Percentiles rank a stretch among this genome's conserved stretches.
Evolutionary conservation across 2,329 filamentous ascomycete genomes (phyloP).

Genomic region (Neocatenulostroma microsporum): DNA sequence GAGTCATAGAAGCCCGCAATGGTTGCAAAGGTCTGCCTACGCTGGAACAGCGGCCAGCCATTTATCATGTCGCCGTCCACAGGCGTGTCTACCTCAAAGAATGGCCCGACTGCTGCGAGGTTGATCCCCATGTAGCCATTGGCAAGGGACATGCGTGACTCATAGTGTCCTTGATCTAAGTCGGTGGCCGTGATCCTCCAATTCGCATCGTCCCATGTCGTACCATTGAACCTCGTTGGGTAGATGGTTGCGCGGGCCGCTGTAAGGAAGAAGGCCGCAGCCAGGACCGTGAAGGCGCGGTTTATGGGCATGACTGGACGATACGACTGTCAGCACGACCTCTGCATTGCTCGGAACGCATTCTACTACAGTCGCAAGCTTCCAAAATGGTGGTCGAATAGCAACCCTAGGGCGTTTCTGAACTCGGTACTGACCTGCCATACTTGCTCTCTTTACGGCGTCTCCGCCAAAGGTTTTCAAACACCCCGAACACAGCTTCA

Average conservation of each 20-base stretch:
- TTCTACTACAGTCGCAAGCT: too few species aligned
- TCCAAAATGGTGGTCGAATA: too few species aligned
- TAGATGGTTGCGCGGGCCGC: conserved; percentile 29
- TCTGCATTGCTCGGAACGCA: too few species aligned
- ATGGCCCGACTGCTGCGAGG: conserved; percentile 54
- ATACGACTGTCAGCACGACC: too few species aligned
- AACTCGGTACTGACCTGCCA: too few species aligned
- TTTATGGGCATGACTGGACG: too few species aligned
- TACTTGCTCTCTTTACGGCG: too few species aligned
- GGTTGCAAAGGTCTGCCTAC: conserved; percentile 58
- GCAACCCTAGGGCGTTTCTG: too few species aligned
- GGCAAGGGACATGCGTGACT: conserved; percentile 52
- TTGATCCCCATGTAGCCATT: conserved; percentile 61
- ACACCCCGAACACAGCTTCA: too few species aligned
- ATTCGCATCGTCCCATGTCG: conserved; percentile 52
- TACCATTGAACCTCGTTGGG: conserved; percentile 43
- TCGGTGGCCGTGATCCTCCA: conserved; percentile 49
- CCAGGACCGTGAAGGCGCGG: background rate
- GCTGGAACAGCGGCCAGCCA: conserved; percentile 60
- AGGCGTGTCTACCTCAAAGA: conserved; percentile 53
- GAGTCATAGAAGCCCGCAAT: conserved; percentile 60
- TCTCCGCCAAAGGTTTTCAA: too few species aligned
- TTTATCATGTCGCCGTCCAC: conserved; percentile 47
- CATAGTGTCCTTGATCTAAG: conserved; percentile 52
- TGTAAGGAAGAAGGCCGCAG: background rate